phyloP scores from a whole-genome alignment of 441 rosid genomes.

The Arabidopsis hybrid region DNA sequence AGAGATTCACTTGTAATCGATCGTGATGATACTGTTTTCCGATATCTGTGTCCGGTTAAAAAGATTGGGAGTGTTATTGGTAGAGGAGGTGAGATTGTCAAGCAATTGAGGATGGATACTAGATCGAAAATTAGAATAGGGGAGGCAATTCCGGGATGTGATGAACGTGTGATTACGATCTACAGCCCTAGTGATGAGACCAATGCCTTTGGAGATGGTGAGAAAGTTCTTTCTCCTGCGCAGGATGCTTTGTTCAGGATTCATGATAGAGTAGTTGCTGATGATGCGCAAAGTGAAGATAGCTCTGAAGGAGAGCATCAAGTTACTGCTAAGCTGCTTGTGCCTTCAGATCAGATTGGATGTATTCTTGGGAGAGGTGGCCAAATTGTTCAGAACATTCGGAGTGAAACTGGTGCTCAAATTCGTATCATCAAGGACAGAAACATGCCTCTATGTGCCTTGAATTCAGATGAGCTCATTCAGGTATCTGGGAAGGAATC shows the following conservation, averaged over 20 bases:
- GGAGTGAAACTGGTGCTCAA: constrained; percentile 90
- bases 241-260: constrained; percentile 93
- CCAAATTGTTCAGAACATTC: constrained; percentile 83
- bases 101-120: constrained; percentile 87
- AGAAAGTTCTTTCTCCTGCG: constrained; percentile 73
- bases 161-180: constrained; percentile 94
- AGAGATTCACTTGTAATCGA: constrained; percentile 69
- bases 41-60: constrained; percentile 84
- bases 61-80: constrained; percentile 98
- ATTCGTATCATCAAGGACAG: constrained; percentile 93
- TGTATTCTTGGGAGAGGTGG: constrained; percentile 98
- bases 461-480: constrained; percentile 89
- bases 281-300: constrained; percentile 68
- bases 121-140: constrained; percentile 88
- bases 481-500: constrained; percentile 57
- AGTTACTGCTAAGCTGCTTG: constrained; percentile 82
- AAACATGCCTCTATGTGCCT: constrained; percentile 86
- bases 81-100: constrained; percentile 91
- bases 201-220: constrained; percentile 67
- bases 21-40: constrained; percentile 77
- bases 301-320: constrained; percentile 67
- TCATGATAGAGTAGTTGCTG: constrained; percentile 83
- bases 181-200: constrained; percentile 92
- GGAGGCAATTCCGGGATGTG: constrained; percentile 78
- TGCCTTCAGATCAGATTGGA: constrained; percentile 98